Evolutionary conservation across 2,329 filamentous ascomycete species (phyloP).

Genomic region (Venturiaceae sp.): DNA sequence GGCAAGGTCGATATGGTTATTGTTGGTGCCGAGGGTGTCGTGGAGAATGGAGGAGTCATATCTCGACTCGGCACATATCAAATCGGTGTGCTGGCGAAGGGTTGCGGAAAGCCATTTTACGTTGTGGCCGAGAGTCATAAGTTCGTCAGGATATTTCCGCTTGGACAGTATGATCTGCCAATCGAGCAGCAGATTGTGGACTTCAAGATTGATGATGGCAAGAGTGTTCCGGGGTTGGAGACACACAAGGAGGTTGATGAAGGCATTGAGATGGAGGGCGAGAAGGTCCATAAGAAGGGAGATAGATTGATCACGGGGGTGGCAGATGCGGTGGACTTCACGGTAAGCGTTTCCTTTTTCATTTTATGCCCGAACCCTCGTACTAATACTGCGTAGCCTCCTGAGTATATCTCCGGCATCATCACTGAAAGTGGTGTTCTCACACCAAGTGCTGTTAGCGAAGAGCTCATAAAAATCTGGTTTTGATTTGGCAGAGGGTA

Average conservation of each 20-base stretch:
- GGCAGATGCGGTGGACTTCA: conserved; percentile 58
- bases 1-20: conserved; percentile 61
- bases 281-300: conserved; percentile 12
- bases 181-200: conserved; percentile 70
- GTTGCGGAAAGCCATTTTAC: conserved; percentile 68
- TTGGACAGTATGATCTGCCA: conserved; percentile 72
- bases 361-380: conserved; percentile 19
- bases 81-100: conserved; percentile 71
- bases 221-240: conserved; percentile 7
- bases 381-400: conserved; percentile 37
- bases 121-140: conserved; percentile 95
- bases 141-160: conserved; percentile 78
- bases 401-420: conserved; percentile 59
- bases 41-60: conserved; percentile 89
- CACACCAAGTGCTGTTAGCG: conserved; percentile 59
- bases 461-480: conserved; percentile 59
- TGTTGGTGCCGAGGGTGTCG: conserved; percentile 70
- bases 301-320: conserved; percentile 9
- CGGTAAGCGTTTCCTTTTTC: too few species aligned
- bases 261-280: conserved; percentile 8
- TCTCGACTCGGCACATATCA: conserved; percentile 80
- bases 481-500: too few species aligned
- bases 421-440: conserved; percentile 69
- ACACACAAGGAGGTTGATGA: conserved; percentile 5
- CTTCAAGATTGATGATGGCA: conserved; percentile 46